Conservation (phyloP, 2,329 filamentous ascomycete genomes). For the Trichoderma hamatum region DNA sequence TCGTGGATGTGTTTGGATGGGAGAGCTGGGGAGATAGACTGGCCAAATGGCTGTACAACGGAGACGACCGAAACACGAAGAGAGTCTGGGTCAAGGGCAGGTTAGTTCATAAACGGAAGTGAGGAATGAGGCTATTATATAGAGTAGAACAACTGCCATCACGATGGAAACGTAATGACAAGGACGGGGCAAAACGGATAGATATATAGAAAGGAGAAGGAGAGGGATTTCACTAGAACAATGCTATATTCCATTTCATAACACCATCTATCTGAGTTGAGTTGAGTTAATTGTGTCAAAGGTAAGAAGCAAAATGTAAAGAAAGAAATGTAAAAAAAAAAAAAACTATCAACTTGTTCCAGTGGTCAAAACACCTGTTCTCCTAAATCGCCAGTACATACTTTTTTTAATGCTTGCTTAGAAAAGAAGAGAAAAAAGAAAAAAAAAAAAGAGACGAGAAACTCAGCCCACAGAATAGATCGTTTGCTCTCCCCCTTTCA, state of each 20-base stretch:
- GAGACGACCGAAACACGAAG: slow-evolving; percentile 87
- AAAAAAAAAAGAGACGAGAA: background rate
- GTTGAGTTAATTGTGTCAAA: background rate
- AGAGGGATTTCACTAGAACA: background rate
- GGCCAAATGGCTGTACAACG: slow-evolving; percentile 93
- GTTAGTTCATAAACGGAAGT: slow-evolving; percentile 65
- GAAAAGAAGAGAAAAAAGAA: background rate
- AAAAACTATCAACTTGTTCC: background rate
- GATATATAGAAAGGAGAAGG: background rate
- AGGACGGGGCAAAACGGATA: background rate
- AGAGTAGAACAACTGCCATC: background rate
- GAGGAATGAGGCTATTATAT: background rate
- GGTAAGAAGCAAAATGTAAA: background rate
- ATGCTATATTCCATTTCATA: background rate
- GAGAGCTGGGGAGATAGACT: slow-evolving; percentile 85
- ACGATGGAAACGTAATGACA: background rate
- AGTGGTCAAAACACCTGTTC: background rate
- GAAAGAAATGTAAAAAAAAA: background rate
- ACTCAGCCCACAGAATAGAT: background rate
- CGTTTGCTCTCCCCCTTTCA: background rate
- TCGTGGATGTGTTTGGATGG: slow-evolving; percentile 88
- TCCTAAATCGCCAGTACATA: background rate
- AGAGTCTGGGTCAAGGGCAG: slow-evolving; percentile 87
- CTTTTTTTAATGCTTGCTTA: background rate
- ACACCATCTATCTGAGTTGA: background rate